A percentile compares a stretch with the other conserved stretches of the same genome.
Conservation (phyloP, 257 asterid genomes). For the Jasminum sambac region DNA sequence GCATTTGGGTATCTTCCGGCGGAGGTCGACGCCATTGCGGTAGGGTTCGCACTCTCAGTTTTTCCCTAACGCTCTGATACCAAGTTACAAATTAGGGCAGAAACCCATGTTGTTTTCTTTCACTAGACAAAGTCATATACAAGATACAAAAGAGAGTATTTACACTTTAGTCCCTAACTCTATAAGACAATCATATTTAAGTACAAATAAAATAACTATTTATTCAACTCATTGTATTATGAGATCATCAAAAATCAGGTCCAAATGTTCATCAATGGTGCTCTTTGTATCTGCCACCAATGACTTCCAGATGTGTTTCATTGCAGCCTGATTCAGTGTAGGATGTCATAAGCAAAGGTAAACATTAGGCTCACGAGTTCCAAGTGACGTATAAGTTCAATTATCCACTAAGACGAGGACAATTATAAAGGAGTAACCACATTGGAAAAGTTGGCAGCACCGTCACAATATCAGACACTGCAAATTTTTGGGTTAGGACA, state of each 20-base stretch:
- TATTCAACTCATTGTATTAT: conserved; percentile 77
- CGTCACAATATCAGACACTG: conserved; percentile 6
- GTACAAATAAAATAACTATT: no score
- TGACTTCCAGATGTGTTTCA: conserved; percentile 96
- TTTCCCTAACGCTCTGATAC: no score
- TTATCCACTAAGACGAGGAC: conserved; percentile 19
- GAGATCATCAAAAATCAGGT: conserved; percentile 79
- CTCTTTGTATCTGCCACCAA: conserved; percentile 80
- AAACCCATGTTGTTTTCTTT: no score
- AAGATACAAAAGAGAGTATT: no score
- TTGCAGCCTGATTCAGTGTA: conserved; percentile 74
- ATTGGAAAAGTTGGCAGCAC: conserved; percentile 3
- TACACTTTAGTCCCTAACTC: no score
- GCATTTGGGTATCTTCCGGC: no score
- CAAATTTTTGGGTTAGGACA: not conserved
- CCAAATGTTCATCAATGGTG: conserved; percentile 88
- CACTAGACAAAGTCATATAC: no score
- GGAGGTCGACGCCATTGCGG: no score
- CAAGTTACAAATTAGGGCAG: no score
- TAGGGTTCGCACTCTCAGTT: no score
- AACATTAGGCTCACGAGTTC: not conserved
- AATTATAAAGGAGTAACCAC: conserved; percentile 8
- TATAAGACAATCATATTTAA: no score
- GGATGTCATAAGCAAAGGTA: conserved; percentile 14
- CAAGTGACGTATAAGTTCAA: not conserved